Evolutionary conservation across 2,329 filamentous ascomycete genomes (phyloP).

Genomic region (Dothideomycetes sp.): DNA sequence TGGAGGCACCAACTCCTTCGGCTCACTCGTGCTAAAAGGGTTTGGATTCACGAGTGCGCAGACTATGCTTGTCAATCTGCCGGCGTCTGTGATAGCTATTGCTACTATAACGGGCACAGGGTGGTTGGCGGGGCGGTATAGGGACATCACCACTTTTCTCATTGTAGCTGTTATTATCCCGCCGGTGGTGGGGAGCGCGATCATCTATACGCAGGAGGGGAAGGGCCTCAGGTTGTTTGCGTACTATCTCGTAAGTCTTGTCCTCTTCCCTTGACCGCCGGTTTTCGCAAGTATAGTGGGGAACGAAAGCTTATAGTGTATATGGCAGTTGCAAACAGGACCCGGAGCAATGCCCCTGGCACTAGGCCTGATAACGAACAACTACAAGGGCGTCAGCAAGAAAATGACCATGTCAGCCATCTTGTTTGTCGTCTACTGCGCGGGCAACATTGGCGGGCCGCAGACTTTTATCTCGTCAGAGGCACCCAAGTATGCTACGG

Average conservation of each 20-base stretch:
- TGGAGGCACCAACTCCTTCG: constrained; percentile 12
- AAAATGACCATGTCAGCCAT: constrained; percentile 21
- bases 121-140: constrained; percentile 13
- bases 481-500: constrained; percentile 36
- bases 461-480: constrained; percentile 40
- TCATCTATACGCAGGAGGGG: constrained; percentile 25
- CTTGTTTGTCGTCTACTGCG: constrained; percentile 40
- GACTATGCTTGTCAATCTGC: constrained; percentile 11
- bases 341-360: constrained; percentile 44
- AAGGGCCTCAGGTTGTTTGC: constrained; percentile 42
- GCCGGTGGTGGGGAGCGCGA: constrained; percentile 18
- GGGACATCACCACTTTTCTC: constrained; percentile 42
- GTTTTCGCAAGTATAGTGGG: too few relatives aligned
- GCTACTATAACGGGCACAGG: constrained; percentile 10
- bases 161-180: constrained; percentile 35
- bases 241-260: constrained; percentile 37
- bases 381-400: constrained; percentile 33
- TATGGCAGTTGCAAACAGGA: constrained; percentile 40
- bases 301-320: too few relatives aligned
- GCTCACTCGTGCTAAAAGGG: constrained; percentile 12
- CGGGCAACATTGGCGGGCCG: constrained; percentile 36
- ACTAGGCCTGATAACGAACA: constrained; percentile 42
- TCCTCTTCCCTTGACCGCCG: too few relatives aligned
- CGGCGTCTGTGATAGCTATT: constrained; percentile 11
- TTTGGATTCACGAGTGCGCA: constrained; percentile 13